Conservation (phyloP, 352 stramenopile species). For the Peronospora belbahrii region DNA sequence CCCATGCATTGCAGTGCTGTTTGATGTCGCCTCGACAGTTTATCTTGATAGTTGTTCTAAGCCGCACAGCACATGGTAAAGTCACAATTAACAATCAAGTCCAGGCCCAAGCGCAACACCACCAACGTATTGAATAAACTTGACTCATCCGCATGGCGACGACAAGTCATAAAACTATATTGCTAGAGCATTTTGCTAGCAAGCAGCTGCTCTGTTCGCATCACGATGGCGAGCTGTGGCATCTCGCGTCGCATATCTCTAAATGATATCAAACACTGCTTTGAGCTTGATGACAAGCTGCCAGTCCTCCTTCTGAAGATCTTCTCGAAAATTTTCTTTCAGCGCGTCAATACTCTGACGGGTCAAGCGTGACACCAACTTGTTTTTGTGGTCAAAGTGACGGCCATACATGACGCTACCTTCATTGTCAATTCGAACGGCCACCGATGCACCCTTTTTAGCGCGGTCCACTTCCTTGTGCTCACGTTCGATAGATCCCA, state of each 20-base stretch:
- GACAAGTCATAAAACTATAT: constrained; percentile 14
- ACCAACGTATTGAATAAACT: constrained; percentile 3
- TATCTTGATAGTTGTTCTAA: neutral
- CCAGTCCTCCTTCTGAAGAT: constrained; percentile 97
- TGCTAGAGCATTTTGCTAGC: constrained; percentile 15
- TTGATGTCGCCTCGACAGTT: no score
- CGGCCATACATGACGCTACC: constrained; percentile 93
- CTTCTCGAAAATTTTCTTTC: constrained; percentile 98
- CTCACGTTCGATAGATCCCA: constrained; percentile 95
- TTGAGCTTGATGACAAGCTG: constrained; percentile 98
- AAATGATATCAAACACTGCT: constrained; percentile 98
- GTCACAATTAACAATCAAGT: constrained; percentile 3
- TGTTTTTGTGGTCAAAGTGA: constrained; percentile 93
- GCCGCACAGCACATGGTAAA: neutral
- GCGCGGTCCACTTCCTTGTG: constrained; percentile 92
- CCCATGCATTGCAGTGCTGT: no score
- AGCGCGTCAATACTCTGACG: constrained; percentile 96
- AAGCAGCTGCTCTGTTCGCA: constrained; percentile 14
- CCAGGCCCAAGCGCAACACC: neutral
- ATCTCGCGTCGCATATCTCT: constrained; percentile 31
- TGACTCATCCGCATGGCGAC: constrained; percentile 14
- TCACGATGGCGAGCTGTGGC: neutral
- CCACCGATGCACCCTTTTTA: constrained; percentile 90
- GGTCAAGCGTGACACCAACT: constrained; percentile 79
- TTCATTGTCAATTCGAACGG: constrained; percentile 96